Evolutionary conservation across 805 yeast genomes (phyloP), one percentile per base, ranked within the genome.

Genomic region (Pichia phayaonensis): DNA sequence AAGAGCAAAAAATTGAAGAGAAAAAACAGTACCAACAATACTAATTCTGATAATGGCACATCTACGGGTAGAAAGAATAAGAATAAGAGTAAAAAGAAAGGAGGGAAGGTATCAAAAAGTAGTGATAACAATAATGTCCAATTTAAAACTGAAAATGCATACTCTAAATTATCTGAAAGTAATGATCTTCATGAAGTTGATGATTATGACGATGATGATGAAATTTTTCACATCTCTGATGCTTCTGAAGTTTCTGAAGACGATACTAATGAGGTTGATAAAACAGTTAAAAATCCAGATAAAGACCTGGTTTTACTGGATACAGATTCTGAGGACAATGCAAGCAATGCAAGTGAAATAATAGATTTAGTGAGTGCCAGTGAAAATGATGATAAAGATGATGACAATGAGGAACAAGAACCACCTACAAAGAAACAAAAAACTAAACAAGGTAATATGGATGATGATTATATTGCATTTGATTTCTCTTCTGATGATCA

Each of bases 381-480:
- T 4, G 22, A 22, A 5, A 21, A 50, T 20, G 40, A 38, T 1
- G 51, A 27, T 22, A 38, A 50, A 10, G 49, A 48, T 4, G 50
- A 43, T 20, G 40, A 38, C 1, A 49, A 23, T 23, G 39, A 34
- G 22, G 48, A 45, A 23, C 21, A 47, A 21, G 39, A 26, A 8
- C 54, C 55, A 18, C 52, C 54, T 3, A 42, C 46, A 22, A 54
- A 42, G 15, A 47, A 40, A 6, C 46, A 36, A 24, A 47, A 50
- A 42, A 36, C 34, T 3, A 73, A 75, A 51, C 76, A 69, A 40
- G 61, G 76, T 4, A 59, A 75, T 2, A 67, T 70, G 39, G 75
- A 77, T 51, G 71, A 69, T 46, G 84, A 80, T 50, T 80, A 74
- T 56, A 80, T 80, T 21, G 80, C 75, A 13, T 78, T 80, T 61